Conservation (phyloP, 306 rosid species). For the Rubus parviflorus region DNA sequence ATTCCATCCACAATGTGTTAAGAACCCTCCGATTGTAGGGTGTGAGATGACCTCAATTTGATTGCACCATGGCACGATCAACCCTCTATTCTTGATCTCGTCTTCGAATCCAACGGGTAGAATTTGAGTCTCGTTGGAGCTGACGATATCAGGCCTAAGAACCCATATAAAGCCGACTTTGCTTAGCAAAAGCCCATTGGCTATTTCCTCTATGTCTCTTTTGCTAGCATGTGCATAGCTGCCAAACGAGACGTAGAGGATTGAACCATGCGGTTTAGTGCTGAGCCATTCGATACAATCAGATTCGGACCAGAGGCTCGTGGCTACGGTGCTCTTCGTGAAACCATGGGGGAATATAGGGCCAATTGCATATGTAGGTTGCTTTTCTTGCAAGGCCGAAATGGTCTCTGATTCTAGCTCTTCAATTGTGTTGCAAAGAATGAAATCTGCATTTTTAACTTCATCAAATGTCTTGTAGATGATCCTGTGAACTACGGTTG, state of each 20-base stretch:
- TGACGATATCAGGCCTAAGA: constrained; percentile 14
- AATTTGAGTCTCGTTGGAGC: constrained; percentile 12
- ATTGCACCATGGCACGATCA: constrained; percentile 28
- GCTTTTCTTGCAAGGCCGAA: constrained; percentile 27
- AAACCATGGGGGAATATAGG: constrained; percentile 17
- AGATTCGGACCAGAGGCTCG: constrained; percentile 24
- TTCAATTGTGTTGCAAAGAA: constrained; percentile 23
- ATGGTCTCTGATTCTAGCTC: constrained; percentile 33
- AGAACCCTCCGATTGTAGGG: constrained; percentile 26
- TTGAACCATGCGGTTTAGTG: constrained; percentile 9
- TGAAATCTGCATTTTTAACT: constrained; percentile 22
- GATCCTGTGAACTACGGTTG: constrained; percentile 2
- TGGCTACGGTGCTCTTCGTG: constrained; percentile 18
- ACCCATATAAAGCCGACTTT: constrained; percentile 7
- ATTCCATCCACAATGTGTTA: constrained; percentile 36
- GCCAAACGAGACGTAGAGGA: constrained; percentile 17
- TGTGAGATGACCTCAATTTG: constrained; percentile 31
- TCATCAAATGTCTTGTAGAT: constrained; percentile 23
- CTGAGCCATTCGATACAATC: constrained; percentile 16
- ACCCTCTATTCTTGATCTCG: constrained; percentile 9
- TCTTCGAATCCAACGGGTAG: constrained; percentile 24
- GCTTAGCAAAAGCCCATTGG: constrained; percentile 16
- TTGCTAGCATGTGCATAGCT: constrained; percentile 21
- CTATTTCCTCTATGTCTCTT: constrained; percentile 18
- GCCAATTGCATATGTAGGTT: constrained; percentile 22